Base-by-base conservation (phyloP, 1,284 basidiomycete species). In the Microbotryomycetes sp. region DNA sequence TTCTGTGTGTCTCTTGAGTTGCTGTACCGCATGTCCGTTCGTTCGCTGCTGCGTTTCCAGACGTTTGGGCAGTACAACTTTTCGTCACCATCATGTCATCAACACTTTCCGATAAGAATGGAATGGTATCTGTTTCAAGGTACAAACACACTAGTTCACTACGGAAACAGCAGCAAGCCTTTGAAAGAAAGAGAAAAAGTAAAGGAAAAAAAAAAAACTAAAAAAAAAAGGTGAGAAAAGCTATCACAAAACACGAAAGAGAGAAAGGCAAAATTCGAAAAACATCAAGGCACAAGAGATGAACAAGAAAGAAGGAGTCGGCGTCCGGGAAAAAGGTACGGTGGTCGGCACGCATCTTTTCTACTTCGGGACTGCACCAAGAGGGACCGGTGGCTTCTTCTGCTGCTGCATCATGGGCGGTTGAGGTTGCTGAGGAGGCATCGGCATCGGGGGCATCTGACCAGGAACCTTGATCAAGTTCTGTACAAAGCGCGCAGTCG, bases 401-500 rank as follows among this genome's bases (percentile, higher is more conserved):
- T 41, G 35, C 18, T 41, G 35, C n/a, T n/a, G n/a, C 35, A 41
- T 41, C 35, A 41, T 41, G 9, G 9, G 35, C 18, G 9, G 35
- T 41, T 41, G 35, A 41, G 35, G 35, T 41, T 41, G 28, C 35
- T 53, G 29, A 35, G 52, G 52, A 23, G 52, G 52, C 30, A 53
- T 41, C 16, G 28, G 52, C 52, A 31, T 30, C 29, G 35, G 35
- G 9, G 35, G 35, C 35, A 41, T 41, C 18, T 53, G 29, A 29
- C 54, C 54, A 16, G 54, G 46, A 21, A 56, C 45, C 27, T 47
- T 47, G 29, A 48, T 56, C 24, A 48, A 29, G 45, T 56, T 56
- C 45, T 48, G 27, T 23, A 24, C n/a, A 26, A n/a, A 21, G 21
- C 30, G 35, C 21, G 31, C 18, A 18, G 23, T 21, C 30, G 28